A percentile compares a stretch with the other conserved stretches of the same genome.
Evolutionary conservation across 306 rosid species (phyloP).

Genomic region (Acacia crassicarpa): DNA sequence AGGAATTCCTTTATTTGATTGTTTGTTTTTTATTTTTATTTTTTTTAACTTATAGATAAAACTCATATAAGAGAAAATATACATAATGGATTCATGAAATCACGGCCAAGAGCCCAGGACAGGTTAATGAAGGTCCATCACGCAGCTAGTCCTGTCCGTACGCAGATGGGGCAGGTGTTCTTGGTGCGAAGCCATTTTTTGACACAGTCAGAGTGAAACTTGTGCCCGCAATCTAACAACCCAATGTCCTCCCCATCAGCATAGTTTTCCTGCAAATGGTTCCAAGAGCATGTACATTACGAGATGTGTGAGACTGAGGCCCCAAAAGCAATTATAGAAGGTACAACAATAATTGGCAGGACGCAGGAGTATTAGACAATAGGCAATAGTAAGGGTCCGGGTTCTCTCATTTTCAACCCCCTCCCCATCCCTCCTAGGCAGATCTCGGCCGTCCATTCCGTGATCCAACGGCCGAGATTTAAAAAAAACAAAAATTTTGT

Average conservation of each 20-base stretch:
- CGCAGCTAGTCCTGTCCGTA: conserved; percentile 11
- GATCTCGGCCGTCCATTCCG: too few relatives aligned
- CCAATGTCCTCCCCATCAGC: conserved; percentile 38
- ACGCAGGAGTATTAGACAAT: not conserved
- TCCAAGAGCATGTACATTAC: not conserved
- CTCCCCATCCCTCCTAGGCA: too few relatives aligned
- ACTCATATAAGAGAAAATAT: not conserved
- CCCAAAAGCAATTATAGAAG: not conserved
- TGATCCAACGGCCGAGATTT: too few relatives aligned
- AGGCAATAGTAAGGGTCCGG: not conserved
- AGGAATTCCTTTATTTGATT: not conserved
- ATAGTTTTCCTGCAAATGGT: conserved; percentile 38
- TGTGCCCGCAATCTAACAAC: conserved; percentile 37
- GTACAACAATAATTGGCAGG: not conserved
- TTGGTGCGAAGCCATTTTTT: conserved; percentile 31
- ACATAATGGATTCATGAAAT: not conserved
- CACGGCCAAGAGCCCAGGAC: not conserved
- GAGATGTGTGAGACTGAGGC: not conserved
- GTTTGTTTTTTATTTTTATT: too few relatives aligned
- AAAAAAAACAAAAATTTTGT: too few relatives aligned
- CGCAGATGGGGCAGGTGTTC: conserved; percentile 47
- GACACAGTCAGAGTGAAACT: conserved; percentile 30
- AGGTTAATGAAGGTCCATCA: not conserved
- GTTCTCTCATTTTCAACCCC: too few relatives aligned
- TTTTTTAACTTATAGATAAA: too few relatives aligned